Percentiles rank a stretch among this genome's conserved stretches.
These are phyloP conservation scores for Ceratocystis alfenasii DNA, from an alignment of 2,329 filamentous ascomycete species.

Conservation along the genomic window DNA sequence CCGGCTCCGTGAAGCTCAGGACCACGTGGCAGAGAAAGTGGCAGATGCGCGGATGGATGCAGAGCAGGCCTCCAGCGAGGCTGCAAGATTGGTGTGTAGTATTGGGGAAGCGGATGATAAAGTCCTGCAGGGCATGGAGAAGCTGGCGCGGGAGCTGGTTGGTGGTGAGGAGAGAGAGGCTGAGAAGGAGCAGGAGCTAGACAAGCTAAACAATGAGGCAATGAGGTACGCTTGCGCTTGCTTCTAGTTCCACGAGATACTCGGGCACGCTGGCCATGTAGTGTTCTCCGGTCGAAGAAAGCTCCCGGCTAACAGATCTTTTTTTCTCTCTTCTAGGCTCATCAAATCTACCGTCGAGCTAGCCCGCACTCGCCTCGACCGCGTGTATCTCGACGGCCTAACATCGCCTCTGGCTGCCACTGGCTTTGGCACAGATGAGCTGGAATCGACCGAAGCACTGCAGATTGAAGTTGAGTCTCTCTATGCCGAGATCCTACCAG, in stretches of 20 bases:
- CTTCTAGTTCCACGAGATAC: too few relatives aligned
- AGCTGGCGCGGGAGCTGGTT: slow-evolving; percentile 50
- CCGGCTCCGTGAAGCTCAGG: neutral
- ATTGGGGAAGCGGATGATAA: slow-evolving; percentile 41
- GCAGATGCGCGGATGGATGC: neutral
- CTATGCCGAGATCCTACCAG: slow-evolving; percentile 55
- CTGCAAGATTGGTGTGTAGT: too few relatives aligned
- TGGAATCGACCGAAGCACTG: slow-evolving; percentile 34
- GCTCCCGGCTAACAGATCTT: neutral
- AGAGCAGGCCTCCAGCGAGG: too few relatives aligned
- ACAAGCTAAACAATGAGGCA: slow-evolving; percentile 47
- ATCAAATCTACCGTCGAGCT: slow-evolving; percentile 47
- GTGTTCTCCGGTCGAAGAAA: too few relatives aligned
- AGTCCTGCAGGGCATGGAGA: slow-evolving; percentile 52
- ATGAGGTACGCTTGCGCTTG: slow-evolving; percentile 33
- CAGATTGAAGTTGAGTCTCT: slow-evolving; percentile 57
- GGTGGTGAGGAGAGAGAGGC: slow-evolving; percentile 39
- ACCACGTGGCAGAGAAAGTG: neutral
- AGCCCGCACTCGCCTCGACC: slow-evolving; percentile 42
- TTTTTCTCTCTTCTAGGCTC: slow-evolving; percentile 30
- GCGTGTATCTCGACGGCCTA: slow-evolving; percentile 40
- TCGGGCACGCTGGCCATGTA: too few relatives aligned
- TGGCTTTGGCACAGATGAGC: slow-evolving; percentile 30
- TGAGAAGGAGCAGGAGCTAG: slow-evolving; percentile 39
- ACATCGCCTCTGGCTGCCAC: slow-evolving; percentile 25